Base-by-base conservation (phyloP, 106 monocot species). In the Dendrobium officinale region DNA sequence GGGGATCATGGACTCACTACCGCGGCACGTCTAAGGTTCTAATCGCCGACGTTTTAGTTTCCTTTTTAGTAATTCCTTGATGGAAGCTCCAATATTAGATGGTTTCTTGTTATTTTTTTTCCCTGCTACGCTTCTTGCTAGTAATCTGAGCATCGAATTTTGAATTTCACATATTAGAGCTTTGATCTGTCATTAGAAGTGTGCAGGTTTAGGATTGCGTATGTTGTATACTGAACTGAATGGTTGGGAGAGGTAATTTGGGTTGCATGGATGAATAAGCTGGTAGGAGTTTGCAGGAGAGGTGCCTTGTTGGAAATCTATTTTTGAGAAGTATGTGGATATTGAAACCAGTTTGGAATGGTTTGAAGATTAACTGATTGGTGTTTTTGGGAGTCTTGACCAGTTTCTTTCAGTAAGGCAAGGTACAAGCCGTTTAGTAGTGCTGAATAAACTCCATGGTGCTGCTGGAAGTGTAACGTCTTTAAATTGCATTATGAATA, bases 1-100 rank as follows among this genome's bases (percentile, higher is more conserved):
- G 96, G 93, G 96, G 96, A 41, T 96, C 93, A 18, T 96, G 93
- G 96, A 90, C 88, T 70, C 96, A 96, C 88, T 73, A 83, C 67
- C 93, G 93, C 55, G 96, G 96, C 84, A 86, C 89, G 27, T 90
- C 93, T 78, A 96, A 96, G 96, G 96, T 96, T 58, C 45, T 47
- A 48, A 11, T 51, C 10, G 10, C 4, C 51, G 8, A 47, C 11
- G 18, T 9, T 49, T 20, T 70, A 3, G 37, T 11, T 15, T 44
- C 20, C 19, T 15, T 37, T 70, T 70, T 29, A 31, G 19, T 37
- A 37, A 70, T 70, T 70, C 37, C 13, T 19, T 16, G 1, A 31
- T 7, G 20, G 43, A 74, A 74, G n/a, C 4, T 44, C 19, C 22
- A 44, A 8, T 74, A 20, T 43, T 74, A 43, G 20, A 74, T 44